Conservation (phyloP, 1,284 basidiomycete species). For the Moesziomyces antarcticus region DNA sequence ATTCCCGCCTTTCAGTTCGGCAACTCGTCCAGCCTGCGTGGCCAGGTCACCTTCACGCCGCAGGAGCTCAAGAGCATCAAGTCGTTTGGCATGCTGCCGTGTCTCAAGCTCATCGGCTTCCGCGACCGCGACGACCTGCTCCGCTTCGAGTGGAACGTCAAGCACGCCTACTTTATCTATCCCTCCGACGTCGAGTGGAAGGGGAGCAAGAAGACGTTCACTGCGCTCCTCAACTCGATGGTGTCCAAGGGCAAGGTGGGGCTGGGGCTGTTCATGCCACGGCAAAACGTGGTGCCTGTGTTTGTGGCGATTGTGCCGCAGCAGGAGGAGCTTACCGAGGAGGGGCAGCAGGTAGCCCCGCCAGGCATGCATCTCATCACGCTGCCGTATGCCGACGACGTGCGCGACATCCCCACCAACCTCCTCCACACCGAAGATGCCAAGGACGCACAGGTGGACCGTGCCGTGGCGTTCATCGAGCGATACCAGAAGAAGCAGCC, state of each 20-base stretch:
- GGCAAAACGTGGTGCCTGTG: slow-evolving; percentile 79
- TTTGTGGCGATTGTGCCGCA: slow-evolving; percentile 86
- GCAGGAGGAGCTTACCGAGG: slow-evolving; percentile 77
- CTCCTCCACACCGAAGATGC: slow-evolving; percentile 71
- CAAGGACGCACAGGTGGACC: slow-evolving; percentile 76
- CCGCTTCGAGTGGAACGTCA: slow-evolving; percentile 86
- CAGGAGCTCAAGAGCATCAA: slow-evolving; percentile 85
- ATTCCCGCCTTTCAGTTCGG: slow-evolving; percentile 66
- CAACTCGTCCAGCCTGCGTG: slow-evolving; percentile 27
- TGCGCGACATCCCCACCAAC: slow-evolving; percentile 77
- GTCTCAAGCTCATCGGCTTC: slow-evolving; percentile 91
- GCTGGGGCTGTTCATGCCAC: slow-evolving; percentile 77
- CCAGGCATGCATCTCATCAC: slow-evolving; percentile 92
- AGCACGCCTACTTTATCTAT: slow-evolving; percentile 90
- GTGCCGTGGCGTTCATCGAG: slow-evolving; percentile 80
- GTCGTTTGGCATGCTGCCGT: slow-evolving; percentile 65
- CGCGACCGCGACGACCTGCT: slow-evolving; percentile 74
- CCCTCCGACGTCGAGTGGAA: slow-evolving; percentile 89
- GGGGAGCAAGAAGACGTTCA: slow-evolving; percentile 91
- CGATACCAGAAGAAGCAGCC: slow-evolving; percentile 80
- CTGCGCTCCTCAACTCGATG: slow-evolving; percentile 85
- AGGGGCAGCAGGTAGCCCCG: slow-evolving; percentile 80
- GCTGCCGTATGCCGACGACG: slow-evolving; percentile 92
- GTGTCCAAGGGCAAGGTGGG: slow-evolving; percentile 84
- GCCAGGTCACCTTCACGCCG: slow-evolving; percentile 82